These are phyloP conservation scores for Parachaetomium inaequale DNA, from an alignment of 495 filamentous ascomycete genomes.

Conservation along the genomic window DNA sequence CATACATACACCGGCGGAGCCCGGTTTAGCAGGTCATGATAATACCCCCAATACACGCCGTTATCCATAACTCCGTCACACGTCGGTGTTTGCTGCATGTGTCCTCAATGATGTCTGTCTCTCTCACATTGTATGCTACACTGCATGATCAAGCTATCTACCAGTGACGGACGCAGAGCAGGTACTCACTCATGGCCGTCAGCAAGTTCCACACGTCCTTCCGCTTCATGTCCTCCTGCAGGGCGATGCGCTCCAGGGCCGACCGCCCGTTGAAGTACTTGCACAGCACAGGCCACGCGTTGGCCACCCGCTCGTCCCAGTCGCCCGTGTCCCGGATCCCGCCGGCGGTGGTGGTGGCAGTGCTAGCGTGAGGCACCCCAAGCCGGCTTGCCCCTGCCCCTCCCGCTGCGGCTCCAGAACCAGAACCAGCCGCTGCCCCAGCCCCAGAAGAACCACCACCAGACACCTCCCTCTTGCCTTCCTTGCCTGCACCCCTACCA, in stretches of 20 bases:
- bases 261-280: slow-evolving; percentile 86
- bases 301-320: slow-evolving; percentile 43
- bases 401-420: neutral
- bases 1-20: neutral
- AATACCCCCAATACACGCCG: slow-evolving; percentile 1
- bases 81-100: neutral
- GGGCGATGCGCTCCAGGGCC: slow-evolving; percentile 80
- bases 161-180: slow-evolving; percentile 57
- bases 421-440: too few relatives aligned
- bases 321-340: slow-evolving; percentile 11
- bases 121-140: neutral
- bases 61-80: neutral
- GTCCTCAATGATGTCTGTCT: neutral
- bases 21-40: neutral
- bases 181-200: slow-evolving; percentile 56
- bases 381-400: slow-evolving; percentile 11
- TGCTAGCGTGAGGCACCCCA: neutral
- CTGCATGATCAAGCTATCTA: slow-evolving; percentile 22
- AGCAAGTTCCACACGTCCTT: slow-evolving; percentile 73
- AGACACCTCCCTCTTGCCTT: neutral
- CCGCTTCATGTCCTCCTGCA: slow-evolving; percentile 77
- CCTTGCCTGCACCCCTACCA: neutral
- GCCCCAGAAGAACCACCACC: too few relatives aligned
- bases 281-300: slow-evolving; percentile 53
- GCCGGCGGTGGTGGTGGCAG: neutral